Base-by-base conservation (phyloP, 768 basidiomycete species). In the Boletus fagicola region DNA sequence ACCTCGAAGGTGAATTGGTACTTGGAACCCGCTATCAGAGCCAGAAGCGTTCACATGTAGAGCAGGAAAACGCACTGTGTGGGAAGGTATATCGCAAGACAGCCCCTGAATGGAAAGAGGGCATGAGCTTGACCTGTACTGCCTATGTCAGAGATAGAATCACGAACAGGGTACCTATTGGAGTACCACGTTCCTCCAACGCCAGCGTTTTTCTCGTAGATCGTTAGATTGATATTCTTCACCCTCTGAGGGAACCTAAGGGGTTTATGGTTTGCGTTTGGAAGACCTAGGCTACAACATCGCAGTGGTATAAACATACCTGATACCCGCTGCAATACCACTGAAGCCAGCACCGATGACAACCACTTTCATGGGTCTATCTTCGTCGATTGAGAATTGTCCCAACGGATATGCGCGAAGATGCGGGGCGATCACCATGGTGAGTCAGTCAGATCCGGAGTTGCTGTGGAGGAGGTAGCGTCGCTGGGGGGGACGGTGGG, bases 101-200 rank as follows among this genome's bases (percentile, higher is more conserved):
- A 85, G 65, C 10, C 84, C 83, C 75, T 83, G 31, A 33, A 20
- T 13, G 2, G 24, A 42, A 13, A 16, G 22, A 36, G 11, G 35
- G 12, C 6, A 18, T 53, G 40, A 53, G 56, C 6, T n/a, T 18
- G 11, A 26, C 42, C 18, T 18, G 10, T 11, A 48, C 22, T 28
- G 10, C 9, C 8, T 20, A 16, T n/a, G 9, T 10, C 4, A 44
- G 28, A 38, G 18, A 50, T 6, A n/a, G n/a, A 50, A 44, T 64
- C 48, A 81, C 57, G 57, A 59, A 60, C 81, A 5, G 83, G 82
- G 64, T 84, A 85, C 54, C 67, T 76, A 56, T 84, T 85, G n/a
- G n/a, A 69, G 61, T 74, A 80, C 86, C 86, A 88, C 3, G 83
- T 80, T 2, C 86, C 86, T 11, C 85, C 86, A 24, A 88, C 74